phyloP scores from a whole-genome alignment of 768 basidiomycete species.

The Dacryopinax spathularia region DNA sequence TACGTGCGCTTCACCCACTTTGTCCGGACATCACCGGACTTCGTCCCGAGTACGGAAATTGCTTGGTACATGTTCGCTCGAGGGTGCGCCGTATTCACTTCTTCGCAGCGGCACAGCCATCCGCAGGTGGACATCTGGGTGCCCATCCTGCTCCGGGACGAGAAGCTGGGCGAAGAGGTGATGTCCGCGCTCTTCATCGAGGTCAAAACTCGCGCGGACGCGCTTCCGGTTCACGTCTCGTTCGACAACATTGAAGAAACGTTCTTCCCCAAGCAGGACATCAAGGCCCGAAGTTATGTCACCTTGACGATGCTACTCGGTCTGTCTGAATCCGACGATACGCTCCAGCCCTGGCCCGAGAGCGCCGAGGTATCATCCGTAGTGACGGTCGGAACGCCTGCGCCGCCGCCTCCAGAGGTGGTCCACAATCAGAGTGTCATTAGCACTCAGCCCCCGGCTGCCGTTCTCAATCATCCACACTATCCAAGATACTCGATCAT shows the following conservation, averaged over 20 bases:
- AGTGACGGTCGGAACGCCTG: neutral
- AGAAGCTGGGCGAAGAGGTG: slow-evolving; percentile 4
- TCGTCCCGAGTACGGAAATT: slow-evolving; percentile 11
- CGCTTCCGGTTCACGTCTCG: neutral
- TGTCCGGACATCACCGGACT: slow-evolving; percentile 16
- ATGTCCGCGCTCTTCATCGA: slow-evolving; percentile 17
- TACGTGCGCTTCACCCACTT: slow-evolving; percentile 25
- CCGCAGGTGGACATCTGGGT: slow-evolving; percentile 18
- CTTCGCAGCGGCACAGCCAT: slow-evolving; percentile 9
- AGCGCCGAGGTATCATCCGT: neutral
- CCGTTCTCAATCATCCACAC: neutral
- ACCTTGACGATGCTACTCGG: neutral
- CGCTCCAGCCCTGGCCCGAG: no score
- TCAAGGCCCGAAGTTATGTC: neutral
- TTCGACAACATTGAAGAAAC: neutral
- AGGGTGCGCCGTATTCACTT: slow-evolving; percentile 18
- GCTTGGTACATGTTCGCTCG: slow-evolving; percentile 19
- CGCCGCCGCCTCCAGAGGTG: neutral
- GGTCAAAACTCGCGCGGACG: slow-evolving; percentile 13
- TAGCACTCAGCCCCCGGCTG: no score
- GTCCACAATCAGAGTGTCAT: neutral
- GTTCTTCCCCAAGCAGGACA: neutral
- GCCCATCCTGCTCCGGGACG: slow-evolving; percentile 17
- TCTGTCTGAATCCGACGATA: neutral
- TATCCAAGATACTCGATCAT: neutral